Evolutionary conservation across 768 basidiomycete genomes (phyloP).

Genomic region (Hydnum rufescens): DNA sequence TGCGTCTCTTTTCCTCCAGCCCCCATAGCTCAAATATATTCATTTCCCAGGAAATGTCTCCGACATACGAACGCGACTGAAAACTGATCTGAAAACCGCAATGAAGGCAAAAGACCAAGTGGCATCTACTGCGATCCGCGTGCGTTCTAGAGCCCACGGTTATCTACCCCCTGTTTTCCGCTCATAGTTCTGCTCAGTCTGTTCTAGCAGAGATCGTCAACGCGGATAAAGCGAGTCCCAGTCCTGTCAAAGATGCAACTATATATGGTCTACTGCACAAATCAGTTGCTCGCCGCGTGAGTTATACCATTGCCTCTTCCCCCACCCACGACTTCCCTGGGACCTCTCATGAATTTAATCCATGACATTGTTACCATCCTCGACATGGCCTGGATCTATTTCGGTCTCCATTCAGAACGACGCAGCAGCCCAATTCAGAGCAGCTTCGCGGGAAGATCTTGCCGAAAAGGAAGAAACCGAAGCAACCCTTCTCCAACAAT

Average conservation of each 20-base stretch:
- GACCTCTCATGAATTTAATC: background rate
- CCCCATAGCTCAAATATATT: too few species aligned
- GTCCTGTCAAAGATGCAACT: constrained; percentile 3
- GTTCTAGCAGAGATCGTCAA: constrained; percentile 9
- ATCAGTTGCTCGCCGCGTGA: constrained; percentile 5
- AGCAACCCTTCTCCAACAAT: background rate
- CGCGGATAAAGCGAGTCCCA: constrained; percentile 8
- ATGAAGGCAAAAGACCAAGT: constrained; percentile 10
- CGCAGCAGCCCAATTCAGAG: constrained; percentile 3
- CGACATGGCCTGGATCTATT: background rate
- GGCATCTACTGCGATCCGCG: constrained; percentile 9
- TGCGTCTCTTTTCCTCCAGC: too few species aligned
- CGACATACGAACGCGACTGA: constrained; percentile 6
- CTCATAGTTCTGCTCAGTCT: background rate
- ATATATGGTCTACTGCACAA: constrained; percentile 7
- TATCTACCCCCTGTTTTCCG: background rate
- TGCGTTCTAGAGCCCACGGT: background rate
- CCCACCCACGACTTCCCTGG: background rate
- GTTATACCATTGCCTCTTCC: background rate
- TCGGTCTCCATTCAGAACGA: constrained; percentile 1
- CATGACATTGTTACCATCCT: background rate
- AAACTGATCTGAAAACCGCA: constrained; percentile 9
- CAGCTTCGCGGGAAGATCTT: constrained; percentile 6
- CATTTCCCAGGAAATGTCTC: too few species aligned
- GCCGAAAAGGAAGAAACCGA: constrained; percentile 8